A percentile compares a stretch with the other conserved stretches of the same genome.
Evolutionary conservation across 768 basidiomycete species (phyloP).

Genomic region (Xanthoconium stramineum): DNA sequence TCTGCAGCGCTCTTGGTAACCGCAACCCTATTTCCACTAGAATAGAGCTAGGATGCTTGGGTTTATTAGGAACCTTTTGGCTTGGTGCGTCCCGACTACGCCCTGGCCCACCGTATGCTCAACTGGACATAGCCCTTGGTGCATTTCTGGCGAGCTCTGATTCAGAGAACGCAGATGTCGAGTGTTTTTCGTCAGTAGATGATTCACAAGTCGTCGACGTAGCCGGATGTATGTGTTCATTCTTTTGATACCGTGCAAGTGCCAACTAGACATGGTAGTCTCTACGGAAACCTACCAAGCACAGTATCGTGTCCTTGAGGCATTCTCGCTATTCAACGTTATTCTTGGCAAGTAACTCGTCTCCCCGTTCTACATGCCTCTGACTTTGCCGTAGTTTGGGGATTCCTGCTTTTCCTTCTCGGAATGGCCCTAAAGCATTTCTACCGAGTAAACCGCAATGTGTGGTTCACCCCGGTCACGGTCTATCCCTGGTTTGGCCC

Average conservation of each 20-base stretch:
- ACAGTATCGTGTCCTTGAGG: conserved; percentile 81
- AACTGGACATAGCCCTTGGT: conserved; percentile 56
- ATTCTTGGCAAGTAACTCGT: conserved; percentile 50
- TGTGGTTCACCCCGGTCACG: conserved; percentile 72
- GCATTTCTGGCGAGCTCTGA: conserved; percentile 71
- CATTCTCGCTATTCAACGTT: conserved; percentile 78
- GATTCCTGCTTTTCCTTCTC: conserved; percentile 45
- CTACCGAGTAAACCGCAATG: conserved; percentile 40
- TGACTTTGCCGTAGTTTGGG: conserved; percentile 40
- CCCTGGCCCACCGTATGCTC: conserved; percentile 6
- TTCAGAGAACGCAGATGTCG: conserved; percentile 75
- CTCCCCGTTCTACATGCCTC: neutral
- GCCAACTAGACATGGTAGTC: conserved; percentile 41
- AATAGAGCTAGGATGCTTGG: conserved; percentile 69
- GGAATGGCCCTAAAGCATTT: conserved; percentile 43
- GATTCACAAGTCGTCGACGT: conserved; percentile 52
- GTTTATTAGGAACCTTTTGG: conserved; percentile 74
- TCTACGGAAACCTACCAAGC: conserved; percentile 84
- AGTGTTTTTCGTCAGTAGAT: conserved; percentile 65
- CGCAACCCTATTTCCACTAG: conserved; percentile 79
- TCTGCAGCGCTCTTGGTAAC: conserved; percentile 59
- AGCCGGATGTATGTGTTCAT: conserved; percentile 57
- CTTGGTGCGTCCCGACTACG: conserved; percentile 48
- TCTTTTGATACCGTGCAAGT: neutral
- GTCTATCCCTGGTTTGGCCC: conserved; percentile 70